A percentile compares a stretch with the other conserved stretches of the same genome.
Evolutionary conservation across 805 yeast genomes (phyloP).

Genomic region (Naumovozyma castellii): DNA sequence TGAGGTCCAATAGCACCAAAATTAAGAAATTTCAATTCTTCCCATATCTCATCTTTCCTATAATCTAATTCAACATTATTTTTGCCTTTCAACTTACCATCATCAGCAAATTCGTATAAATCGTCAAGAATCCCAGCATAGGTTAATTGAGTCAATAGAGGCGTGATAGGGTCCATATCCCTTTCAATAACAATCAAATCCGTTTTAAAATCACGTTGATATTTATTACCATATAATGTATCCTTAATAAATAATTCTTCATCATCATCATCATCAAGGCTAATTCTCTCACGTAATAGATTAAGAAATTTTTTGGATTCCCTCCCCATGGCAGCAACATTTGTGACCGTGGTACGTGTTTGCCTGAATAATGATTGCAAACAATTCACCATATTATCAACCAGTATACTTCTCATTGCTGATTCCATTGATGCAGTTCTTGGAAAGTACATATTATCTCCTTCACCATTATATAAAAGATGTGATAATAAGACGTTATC

Average conservation of each 20-base stretch:
- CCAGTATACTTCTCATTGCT: conserved; percentile 19
- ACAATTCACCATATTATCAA: conserved; percentile 23
- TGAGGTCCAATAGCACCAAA: conserved; percentile 72
- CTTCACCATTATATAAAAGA: conserved; percentile 16
- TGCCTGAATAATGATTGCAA: conserved; percentile 14
- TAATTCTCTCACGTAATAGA: conserved; percentile 12
- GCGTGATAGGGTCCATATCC: conserved; percentile 61
- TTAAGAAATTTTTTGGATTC: conserved; percentile 15
- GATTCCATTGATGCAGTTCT: conserved; percentile 11
- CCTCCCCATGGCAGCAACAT: conserved; percentile 20
- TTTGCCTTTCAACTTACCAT: conserved; percentile 24
- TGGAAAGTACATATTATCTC: conserved; percentile 23
- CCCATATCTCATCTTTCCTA: conserved; percentile 25
- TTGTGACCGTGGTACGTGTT: conserved; percentile 20
- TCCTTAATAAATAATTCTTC: conserved; percentile 19
- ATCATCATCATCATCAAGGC: conserved; percentile 6
- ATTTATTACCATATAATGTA: conserved; percentile 26
- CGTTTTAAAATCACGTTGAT: conserved; percentile 41
- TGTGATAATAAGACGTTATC: conserved; percentile 19
- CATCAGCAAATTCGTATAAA: conserved; percentile 41
- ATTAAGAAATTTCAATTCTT: conserved; percentile 50
- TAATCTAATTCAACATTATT: conserved; percentile 13
- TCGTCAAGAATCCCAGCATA: conserved; percentile 81
- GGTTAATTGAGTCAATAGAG: conserved; percentile 65
- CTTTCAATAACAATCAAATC: conserved; percentile 77